Evolutionary conservation across 179 eudicot genomes (phyloP).

Genomic region (Sideroxylon spinosum): DNA sequence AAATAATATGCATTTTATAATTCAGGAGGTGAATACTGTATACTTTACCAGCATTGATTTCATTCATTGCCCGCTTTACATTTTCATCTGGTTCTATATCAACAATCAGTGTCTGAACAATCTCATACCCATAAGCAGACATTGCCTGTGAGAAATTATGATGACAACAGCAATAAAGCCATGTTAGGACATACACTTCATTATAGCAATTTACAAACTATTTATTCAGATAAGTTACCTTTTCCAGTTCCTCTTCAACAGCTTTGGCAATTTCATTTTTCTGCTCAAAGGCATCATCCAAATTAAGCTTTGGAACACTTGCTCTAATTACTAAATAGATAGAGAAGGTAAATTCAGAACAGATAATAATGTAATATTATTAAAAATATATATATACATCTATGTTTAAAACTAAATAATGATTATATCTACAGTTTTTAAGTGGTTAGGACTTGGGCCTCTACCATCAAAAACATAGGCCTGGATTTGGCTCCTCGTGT

Average conservation of each 20-base stretch:
- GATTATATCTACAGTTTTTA: background rate
- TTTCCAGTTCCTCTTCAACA: conserved; percentile 57
- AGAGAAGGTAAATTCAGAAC: background rate
- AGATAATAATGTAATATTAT: background rate
- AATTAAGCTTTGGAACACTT: conserved; percentile 30
- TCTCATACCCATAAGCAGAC: conserved; percentile 34
- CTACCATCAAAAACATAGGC: conserved; percentile 45
- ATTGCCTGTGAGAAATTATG: conserved; percentile 20
- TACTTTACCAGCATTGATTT: conserved; percentile 23
- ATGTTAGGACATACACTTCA: background rate
- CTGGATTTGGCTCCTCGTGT: conserved; percentile 36
- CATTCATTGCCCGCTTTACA: conserved; percentile 32
- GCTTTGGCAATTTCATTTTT: conserved; percentile 47
- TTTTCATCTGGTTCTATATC: conserved; percentile 31
- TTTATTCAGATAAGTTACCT: conserved; percentile 25
- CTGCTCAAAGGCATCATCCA: conserved; percentile 38
- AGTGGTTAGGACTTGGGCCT: background rate
- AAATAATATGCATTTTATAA: background rate
- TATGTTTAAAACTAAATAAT: background rate
- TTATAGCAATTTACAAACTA: background rate
- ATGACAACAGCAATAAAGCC: background rate
- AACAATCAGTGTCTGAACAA: conserved; percentile 31
- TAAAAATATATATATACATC: background rate
- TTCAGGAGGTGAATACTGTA: background rate
- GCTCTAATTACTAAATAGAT: conserved; percentile 33